These are phyloP conservation scores for Cinnamomum chago DNA, from an alignment of 164 flowering plant species.

Conservation along the genomic window DNA sequence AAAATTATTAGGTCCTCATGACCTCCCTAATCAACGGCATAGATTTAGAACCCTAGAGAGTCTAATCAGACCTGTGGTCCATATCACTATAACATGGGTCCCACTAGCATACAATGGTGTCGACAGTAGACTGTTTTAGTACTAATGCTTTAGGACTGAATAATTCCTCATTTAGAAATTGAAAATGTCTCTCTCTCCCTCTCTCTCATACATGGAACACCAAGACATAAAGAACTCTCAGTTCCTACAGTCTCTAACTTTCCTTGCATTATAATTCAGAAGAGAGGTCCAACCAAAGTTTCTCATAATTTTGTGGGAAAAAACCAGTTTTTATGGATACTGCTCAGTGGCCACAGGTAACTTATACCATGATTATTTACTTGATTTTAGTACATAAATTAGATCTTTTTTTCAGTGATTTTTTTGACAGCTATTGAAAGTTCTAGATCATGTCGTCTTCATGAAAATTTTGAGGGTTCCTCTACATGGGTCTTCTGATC, in stretches of 20 bases:
- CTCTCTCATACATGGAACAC: background rate
- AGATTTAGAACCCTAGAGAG: too few species aligned
- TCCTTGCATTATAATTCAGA: constrained; percentile 5
- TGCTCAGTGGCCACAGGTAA: constrained; percentile 19
- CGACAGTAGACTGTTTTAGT: background rate
- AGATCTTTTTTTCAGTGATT: background rate
- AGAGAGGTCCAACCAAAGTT: constrained; percentile 11
- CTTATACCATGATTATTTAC: background rate
- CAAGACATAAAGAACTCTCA: constrained; percentile 4
- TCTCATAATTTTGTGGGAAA: background rate
- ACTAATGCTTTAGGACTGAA: background rate
- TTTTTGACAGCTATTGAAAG: background rate
- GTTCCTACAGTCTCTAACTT: constrained; percentile 3
- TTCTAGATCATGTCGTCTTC: too few species aligned
- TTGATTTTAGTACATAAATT: background rate
- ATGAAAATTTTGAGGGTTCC: constrained; percentile 2
- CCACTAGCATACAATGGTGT: background rate
- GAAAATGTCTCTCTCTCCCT: background rate
- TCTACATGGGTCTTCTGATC: too few species aligned
- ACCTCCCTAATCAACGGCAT: too few species aligned
- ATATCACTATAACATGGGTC: background rate
- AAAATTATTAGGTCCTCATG: too few species aligned
- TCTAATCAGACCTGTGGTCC: too few species aligned
- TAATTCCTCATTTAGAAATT: background rate
- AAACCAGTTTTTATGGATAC: constrained; percentile 11